Evolutionary conservation across 768 basidiomycete species (phyloP), one percentile per base, ranked within the genome.

Genomic region (Pholiota molesta): DNA sequence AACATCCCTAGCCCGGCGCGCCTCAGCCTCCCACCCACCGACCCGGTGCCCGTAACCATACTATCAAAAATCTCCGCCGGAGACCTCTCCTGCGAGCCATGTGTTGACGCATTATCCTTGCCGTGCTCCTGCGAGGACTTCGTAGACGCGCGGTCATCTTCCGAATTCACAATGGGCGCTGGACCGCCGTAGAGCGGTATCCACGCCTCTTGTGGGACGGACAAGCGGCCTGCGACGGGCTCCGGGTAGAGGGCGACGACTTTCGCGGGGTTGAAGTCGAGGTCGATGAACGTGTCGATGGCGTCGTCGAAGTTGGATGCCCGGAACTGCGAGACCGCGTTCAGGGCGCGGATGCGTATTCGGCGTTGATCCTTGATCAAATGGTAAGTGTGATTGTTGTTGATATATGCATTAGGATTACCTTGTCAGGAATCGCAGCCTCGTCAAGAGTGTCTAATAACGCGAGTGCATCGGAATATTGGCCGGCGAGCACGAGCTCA

Each of bases 211-310:
- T 77, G 82, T 11, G 88, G 84, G 0, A 90, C 84, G 5, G 87
- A 79, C 8, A 98, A 75, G 33, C 92, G 82, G 6, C 97, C 97
- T 1, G 94, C 84, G 3, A 99, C 84, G 13, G 81, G 79, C 37
- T 91, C 86, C 0, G 94, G 92, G 73, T 94, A 99, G 6, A 99
- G 77, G 1, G 95, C 90, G 21, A 99, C 83, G 3, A 99, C 93
- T 69, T 95, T 94, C 0, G 96, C 94, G 0, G 97, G 97, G 69
- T 96, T 96, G 66, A 95, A 80, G 65, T 98, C 90, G 44, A 97
- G 87, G 44, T 90, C 86, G 52, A 95, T 83, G 73, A 99, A 95
- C 0, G 88, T 85, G 70, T 97, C 89, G 60, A 98, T 90, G 1
- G 97, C 95, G 1, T 79, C 75, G 63, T 91, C 89, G 69, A 86